Base-by-base conservation (phyloP, 177 flowering plant genomes). In the Tripterygium wilfordii region DNA sequence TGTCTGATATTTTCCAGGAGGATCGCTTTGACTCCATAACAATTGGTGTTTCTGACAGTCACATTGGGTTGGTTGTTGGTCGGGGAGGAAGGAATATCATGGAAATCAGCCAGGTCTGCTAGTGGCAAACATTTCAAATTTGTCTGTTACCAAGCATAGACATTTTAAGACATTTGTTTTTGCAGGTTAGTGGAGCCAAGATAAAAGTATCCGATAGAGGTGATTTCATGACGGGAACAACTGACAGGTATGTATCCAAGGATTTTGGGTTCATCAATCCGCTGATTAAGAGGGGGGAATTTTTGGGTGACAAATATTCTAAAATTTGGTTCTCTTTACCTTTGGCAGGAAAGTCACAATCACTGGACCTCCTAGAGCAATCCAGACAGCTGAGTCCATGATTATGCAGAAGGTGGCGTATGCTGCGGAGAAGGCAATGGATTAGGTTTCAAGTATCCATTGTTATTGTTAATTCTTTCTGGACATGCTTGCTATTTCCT, bases 181-280 rank as follows among this genome's bases (percentile, higher is more conserved):
- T 68, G 64, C 87, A 92, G 99, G 76, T 60, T 41, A 86, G 88
- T 61, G 99, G 99, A 35, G 96, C 99, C 31, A 82, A 80, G 63
- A 82, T 89, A 50, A 92, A 89, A 76, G 83, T 92, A 65, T 92
- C 99, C 7, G 99, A 89, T 51, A 71, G 92, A 38, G 99, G 96
- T 21, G 97, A 92, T 77, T 92, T 84, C 75, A 72, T 89, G 72
- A 64, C 86, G 45, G 97, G 95, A 49, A 92, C 97, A 64, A 70
- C 75, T 42, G 85, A 92, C 42, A 86, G 97, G 99, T 92, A 73
- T 35, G 38, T 35, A 35, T 25, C 24, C n/a, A 12, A 35, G 0
- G 24, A 29, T n/a, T 25, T 42, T 24, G 15, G 28, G 0, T n/a
- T n/a, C 28, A 29, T 42, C 15, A 26, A 7, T 19, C 23, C 36